Base-by-base conservation (phyloP, 1,139 yeast species). In the Diutina mesorugosa region DNA sequence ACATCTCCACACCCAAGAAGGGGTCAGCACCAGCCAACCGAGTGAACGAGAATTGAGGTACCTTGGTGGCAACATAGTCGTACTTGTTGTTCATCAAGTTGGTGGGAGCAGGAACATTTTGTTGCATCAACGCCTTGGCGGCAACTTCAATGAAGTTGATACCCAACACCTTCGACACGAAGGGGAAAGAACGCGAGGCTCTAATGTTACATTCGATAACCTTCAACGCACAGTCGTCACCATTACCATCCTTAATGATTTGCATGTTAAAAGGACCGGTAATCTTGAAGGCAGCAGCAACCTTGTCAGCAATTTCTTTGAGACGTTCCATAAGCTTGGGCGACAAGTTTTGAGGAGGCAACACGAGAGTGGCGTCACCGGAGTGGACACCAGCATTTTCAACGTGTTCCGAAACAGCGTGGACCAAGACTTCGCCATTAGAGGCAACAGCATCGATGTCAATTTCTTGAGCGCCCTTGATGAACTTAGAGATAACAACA, bases 231-330 rank as follows among this genome's bases (percentile, higher is more conserved):
- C 90, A 78, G 56, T 79, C 81, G 58, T 80, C 74, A 55, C 74
- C 77, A 56, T 68, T 72, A 64, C 77, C 76, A 65, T 85, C 84
- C 72, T 86, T 85, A 71, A 91, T 93, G 71, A 93, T 85, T 77
- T 93, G 99, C 95, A 93, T 93, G 76, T 93, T 93, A 81, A 88
- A 93, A 28, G 99, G 99, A 66, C 99, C 99, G 54, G 97, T 89
- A 64, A 93, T 91, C 60, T 89, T 87, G 91, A 95, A 90, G 14
- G 98, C 98, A 58, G 76, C 69, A 54, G 97, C 98, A 66, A 93
- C 97, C 76, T 90, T 90, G 66, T 85, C 93, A 56, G 99, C 90
- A 64, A 91, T 87, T 53, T 76, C 86, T 69, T 85, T 86, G 62
- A 89, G 74, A 68, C 93, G 79, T 35, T 62, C 70, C 76, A 87